Conservation (phyloP, 345 rosid species). For the Syzygium aqueum region DNA sequence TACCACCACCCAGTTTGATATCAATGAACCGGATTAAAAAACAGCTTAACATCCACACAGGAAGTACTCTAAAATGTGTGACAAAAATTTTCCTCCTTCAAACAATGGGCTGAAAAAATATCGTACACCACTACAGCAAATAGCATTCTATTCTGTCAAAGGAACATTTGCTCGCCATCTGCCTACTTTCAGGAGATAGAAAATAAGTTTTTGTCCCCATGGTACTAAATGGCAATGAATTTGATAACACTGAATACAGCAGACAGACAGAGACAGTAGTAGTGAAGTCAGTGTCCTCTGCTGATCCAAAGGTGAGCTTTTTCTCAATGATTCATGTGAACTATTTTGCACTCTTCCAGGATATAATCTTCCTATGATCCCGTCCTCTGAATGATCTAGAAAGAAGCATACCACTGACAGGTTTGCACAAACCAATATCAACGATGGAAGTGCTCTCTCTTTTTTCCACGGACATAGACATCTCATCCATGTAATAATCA, state of each 20-base stretch:
- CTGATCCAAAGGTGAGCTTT: background rate
- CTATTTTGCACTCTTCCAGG: slow-evolving; percentile 73
- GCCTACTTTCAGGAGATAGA: background rate
- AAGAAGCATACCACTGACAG: slow-evolving; percentile 61
- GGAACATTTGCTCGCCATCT: background rate
- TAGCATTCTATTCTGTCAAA: background rate
- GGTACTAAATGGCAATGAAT: background rate
- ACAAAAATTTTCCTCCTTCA: background rate
- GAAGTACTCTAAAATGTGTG: background rate
- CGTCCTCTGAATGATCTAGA: slow-evolving; percentile 81
- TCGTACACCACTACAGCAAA: background rate
- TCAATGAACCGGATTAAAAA: background rate
- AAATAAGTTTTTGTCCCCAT: background rate
- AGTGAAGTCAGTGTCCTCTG: background rate
- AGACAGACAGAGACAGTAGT: background rate
- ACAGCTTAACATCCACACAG: background rate
- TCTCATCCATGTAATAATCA: slow-evolving; percentile 65
- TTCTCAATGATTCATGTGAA: slow-evolving; percentile 25
- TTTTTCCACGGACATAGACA: slow-evolving; percentile 34
- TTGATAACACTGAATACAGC: background rate
- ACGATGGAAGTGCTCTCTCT: slow-evolving; percentile 46
- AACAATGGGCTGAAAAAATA: background rate
- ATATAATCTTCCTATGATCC: slow-evolving; percentile 84
- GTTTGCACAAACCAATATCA: slow-evolving; percentile 81
- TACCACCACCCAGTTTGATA: background rate